Evolutionary conservation across 352 stramenopile species (phyloP), one percentile per base, ranked within the genome.

Genomic region (Pythium apleroticum): DNA sequence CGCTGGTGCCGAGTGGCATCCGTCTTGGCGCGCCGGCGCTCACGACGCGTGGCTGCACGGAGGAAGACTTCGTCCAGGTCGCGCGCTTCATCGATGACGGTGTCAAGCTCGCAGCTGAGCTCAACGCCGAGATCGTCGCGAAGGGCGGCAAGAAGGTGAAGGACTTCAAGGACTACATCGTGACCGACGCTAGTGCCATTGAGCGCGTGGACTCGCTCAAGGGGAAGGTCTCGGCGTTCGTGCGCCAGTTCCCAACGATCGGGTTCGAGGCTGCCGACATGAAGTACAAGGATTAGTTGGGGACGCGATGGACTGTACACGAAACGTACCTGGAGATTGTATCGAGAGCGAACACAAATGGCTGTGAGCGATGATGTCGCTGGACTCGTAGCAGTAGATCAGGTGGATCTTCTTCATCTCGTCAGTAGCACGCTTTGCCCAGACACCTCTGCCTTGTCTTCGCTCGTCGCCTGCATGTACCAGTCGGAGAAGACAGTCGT

Each of bases 1-100:
- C 97, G 11, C 88, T 99, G 7, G 97, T 97, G 59, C 97, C 97
- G 14, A 95, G 97, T 55, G 97, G 97, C 4, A 98, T 99, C 67
- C 96, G 97, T 60, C 96, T 99, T 52, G 97, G 97, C 61, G 91
- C 96, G 22, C 97, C 97, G 12, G 96, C 97, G 46, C 74, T 99
- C 41, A 99, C 97, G 17, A 97, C 96, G 30, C 90, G 97, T 53
- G 97, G 97, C 20, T 98, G 98, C 65, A 95, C 84, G 5, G 96
- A 98, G 69, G 92, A 98, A 28, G 95, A 99, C 72, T 99, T 99
- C 77, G 84, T 89, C 28, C 79, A 93, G 68, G 95, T 99, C 28
- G 97, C 95, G 55, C 84, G 91, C 35, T 98, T 98, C 74, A 96
- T 99, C 63, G 95, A 99, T 75, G 79, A 94, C 41, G 96, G 93